phyloP scores from a whole-genome alignment of 768 basidiomycete genomes.

The Agaricus sinodeliciosus region DNA sequence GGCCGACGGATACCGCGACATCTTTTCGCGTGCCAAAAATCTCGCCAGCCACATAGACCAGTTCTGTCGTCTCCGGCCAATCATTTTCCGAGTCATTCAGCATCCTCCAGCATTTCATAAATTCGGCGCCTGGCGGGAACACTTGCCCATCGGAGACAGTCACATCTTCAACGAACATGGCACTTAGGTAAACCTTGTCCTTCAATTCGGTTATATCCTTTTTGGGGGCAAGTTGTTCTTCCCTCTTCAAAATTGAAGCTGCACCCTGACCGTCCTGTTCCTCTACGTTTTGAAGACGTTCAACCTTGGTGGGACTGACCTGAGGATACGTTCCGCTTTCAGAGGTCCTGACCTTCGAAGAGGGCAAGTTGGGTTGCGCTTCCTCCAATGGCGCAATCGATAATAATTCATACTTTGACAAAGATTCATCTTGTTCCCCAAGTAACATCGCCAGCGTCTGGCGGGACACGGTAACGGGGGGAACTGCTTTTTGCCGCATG shows the following conservation, averaged over 20 bases:
- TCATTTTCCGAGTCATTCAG: constrained; percentile 52
- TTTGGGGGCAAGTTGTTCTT: neutral
- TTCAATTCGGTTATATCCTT: neutral
- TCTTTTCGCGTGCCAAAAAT: constrained; percentile 35
- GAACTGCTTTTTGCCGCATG: constrained; percentile 2
- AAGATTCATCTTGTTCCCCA: neutral
- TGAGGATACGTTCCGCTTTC: neutral
- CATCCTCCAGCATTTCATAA: constrained; percentile 80
- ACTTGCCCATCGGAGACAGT: constrained; percentile 71
- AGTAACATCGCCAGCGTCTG: constrained; percentile 5
- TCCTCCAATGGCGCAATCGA: neutral
- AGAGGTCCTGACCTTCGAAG: neutral
- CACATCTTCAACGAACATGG: constrained; percentile 56
- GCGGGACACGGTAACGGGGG: neutral
- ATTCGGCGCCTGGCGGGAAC: constrained; percentile 80
- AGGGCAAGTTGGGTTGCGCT: neutral
- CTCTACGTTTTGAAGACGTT: neutral
- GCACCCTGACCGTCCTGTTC: neutral
- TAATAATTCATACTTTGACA: neutral
- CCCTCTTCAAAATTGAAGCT: neutral
- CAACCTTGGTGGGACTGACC: neutral
- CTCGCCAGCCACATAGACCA: constrained; percentile 69
- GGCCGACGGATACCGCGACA: constrained; percentile 42
- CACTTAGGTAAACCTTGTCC: constrained; percentile 29
- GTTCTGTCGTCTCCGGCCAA: constrained; percentile 65